These are phyloP conservation scores for Suillus occidentalis DNA, from an alignment of 768 basidiomycete genomes.

Conservation along the genomic window DNA sequence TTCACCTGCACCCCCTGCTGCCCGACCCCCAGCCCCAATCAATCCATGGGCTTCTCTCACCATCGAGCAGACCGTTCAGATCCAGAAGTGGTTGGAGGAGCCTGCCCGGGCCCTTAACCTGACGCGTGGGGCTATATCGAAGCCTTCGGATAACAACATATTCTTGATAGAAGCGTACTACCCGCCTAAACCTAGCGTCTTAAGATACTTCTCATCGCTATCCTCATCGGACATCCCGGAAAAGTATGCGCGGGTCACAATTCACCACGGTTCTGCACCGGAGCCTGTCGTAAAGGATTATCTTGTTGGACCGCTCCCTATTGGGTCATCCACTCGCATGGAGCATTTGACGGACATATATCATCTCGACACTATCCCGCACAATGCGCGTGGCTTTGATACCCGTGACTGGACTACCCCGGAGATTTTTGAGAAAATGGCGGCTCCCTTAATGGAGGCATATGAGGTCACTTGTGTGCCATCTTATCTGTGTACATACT, in stretches of 20 bases:
- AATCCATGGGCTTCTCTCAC: slow-evolving; percentile 57
- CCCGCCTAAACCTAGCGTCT: slow-evolving; percentile 48
- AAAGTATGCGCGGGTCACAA: slow-evolving; percentile 47
- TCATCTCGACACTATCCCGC: slow-evolving; percentile 52
- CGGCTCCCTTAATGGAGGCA: slow-evolving; percentile 39
- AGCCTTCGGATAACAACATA: slow-evolving; percentile 48
- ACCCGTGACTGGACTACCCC: slow-evolving; percentile 23
- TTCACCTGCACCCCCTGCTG: slow-evolving; percentile 30
- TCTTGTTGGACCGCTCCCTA: slow-evolving; percentile 58
- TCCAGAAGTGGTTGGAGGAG: slow-evolving; percentile 47
- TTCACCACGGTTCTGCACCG: slow-evolving; percentile 46
- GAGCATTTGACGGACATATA: slow-evolving; percentile 50
- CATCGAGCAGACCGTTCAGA: slow-evolving; percentile 40
- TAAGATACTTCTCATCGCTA: slow-evolving; percentile 45
- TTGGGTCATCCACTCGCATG: slow-evolving; percentile 40
- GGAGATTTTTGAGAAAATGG: slow-evolving; percentile 31
- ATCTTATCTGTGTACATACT: not conserved
- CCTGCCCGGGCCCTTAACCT: slow-evolving; percentile 48
- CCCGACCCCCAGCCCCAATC: slow-evolving; percentile 39
- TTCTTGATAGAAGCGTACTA: slow-evolving; percentile 50
- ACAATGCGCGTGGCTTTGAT: slow-evolving; percentile 47
- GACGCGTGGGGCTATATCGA: slow-evolving; percentile 34
- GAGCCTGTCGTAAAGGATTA: slow-evolving; percentile 52
- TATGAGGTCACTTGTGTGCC: slow-evolving; percentile 37
- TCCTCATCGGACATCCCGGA: slow-evolving; percentile 28